Evolutionary conservation across 345 rosid genomes (phyloP).

Genomic region (Conringia planisiliqua): DNA sequence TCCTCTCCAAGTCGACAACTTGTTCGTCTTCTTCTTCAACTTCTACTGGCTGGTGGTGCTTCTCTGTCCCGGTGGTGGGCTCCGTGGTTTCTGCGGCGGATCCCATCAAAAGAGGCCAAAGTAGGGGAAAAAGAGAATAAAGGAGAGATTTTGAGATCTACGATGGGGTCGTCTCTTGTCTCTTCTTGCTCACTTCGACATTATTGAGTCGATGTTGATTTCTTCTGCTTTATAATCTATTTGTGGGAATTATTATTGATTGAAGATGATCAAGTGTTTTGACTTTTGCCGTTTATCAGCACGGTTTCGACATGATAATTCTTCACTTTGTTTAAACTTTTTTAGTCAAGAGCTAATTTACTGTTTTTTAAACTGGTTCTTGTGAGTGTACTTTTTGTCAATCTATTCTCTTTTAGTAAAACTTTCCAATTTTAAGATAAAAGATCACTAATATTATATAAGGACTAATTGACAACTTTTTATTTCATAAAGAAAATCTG

Average conservation of each 20-base stretch:
- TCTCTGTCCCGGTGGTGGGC: conserved; percentile 38
- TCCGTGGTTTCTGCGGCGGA: conserved; percentile 27
- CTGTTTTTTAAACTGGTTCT: too few relatives aligned
- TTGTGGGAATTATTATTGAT: background rate
- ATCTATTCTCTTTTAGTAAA: background rate
- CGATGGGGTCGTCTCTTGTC: conserved; percentile 29
- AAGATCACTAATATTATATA: background rate
- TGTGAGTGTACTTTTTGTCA: background rate
- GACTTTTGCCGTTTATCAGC: background rate
- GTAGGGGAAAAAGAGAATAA: background rate
- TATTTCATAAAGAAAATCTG: background rate
- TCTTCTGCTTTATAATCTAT: background rate
- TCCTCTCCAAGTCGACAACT: conserved; percentile 18
- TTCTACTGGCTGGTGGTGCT: background rate
- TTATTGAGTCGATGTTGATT: background rate
- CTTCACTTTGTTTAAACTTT: too few relatives aligned
- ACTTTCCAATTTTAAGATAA: background rate
- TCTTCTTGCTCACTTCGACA: background rate
- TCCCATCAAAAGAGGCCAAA: conserved; percentile 20
- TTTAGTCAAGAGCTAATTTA: too few relatives aligned
- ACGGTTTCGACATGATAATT: background rate
- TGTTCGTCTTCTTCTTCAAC: conserved; percentile 21
- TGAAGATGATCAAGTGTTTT: background rate
- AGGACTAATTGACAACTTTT: background rate
- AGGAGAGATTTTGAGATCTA: conserved; percentile 5